These are phyloP conservation scores for Puya raimondii DNA, from an alignment of 176 grass and related monocot genomes.

Conservation along the genomic window DNA sequence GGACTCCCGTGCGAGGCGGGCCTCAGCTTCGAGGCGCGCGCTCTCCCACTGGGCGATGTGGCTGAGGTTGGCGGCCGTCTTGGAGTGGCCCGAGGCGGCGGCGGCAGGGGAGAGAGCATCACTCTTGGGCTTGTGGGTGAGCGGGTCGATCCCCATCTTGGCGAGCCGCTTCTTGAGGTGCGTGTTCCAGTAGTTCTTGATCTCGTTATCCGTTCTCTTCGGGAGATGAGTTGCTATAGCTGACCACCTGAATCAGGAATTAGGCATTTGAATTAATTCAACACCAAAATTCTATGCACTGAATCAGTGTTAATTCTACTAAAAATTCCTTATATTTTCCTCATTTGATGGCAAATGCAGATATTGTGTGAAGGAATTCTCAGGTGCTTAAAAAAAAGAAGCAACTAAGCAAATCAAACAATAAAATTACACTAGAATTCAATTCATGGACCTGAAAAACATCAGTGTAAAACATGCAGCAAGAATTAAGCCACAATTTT, in stretches of 20 bases:
- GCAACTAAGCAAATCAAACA: too few relatives aligned
- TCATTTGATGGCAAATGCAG: too few relatives aligned
- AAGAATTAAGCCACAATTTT: neutral
- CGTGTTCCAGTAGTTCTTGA: slow-evolving; percentile 22
- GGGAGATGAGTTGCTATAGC: slow-evolving; percentile 18
- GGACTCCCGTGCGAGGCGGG: slow-evolving; percentile 23
- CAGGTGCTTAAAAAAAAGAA: too few relatives aligned
- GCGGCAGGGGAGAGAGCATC: neutral
- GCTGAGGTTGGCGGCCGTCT: slow-evolving; percentile 20
- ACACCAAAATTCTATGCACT: too few relatives aligned
- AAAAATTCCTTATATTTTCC: too few relatives aligned
- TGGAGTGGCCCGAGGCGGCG: neutral
- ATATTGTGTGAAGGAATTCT: too few relatives aligned
- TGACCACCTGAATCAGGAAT: slow-evolving; percentile 15
- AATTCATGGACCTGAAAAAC: neutral
- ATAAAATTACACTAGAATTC: neutral
- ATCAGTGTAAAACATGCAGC: neutral
- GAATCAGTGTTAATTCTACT: too few relatives aligned
- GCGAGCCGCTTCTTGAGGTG: slow-evolving; percentile 15
- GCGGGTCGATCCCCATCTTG: slow-evolving; percentile 15
- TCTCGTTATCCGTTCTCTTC: slow-evolving; percentile 5
- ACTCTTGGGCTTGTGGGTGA: slow-evolving; percentile 16
- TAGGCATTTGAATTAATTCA: neutral
- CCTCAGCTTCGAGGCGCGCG: slow-evolving; percentile 33
- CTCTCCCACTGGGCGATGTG: slow-evolving; percentile 45